phyloP scores from a whole-genome alignment of 2,329 filamentous ascomycete genomes.

The Cladosporium sp. region DNA sequence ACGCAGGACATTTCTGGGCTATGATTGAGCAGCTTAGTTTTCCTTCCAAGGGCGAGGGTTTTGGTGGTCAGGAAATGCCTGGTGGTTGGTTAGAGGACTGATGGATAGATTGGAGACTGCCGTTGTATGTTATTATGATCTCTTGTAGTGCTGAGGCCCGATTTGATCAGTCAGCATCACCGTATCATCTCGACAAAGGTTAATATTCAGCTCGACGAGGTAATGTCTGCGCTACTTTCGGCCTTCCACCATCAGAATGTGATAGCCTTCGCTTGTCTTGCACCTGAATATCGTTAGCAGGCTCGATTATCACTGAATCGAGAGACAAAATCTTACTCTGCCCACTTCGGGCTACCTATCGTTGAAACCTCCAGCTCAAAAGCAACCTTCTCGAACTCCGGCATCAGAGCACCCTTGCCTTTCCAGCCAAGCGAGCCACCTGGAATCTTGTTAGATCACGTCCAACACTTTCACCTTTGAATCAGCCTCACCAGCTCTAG shows the following conservation, averaged over 20 bases:
- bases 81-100: constrained; percentile 7
- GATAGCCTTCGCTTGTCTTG: constrained; percentile 75
- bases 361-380: constrained; percentile 68
- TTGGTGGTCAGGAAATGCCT: background rate
- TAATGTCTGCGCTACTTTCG: constrained; percentile 48
- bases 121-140: background rate
- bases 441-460: constrained; percentile 34
- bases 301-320: background rate
- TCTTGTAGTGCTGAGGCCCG: background rate
- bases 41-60: background rate
- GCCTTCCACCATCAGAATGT: constrained; percentile 76
- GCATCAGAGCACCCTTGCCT: constrained; percentile 64
- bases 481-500: constrained; percentile 53
- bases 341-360: constrained; percentile 63
- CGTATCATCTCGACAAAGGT: background rate
- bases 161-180: background rate
- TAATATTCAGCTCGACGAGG: background rate
- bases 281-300: constrained; percentile 35
- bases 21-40: background rate
- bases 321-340: constrained; percentile 46
- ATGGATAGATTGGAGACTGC: background rate
- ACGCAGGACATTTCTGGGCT: constrained; percentile 2
- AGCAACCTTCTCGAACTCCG: constrained; percentile 71
- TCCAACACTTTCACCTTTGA: background rate
- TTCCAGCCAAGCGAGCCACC: constrained; percentile 75